Percentiles rank a stretch among this genome's conserved stretches.
These are phyloP conservation scores for Amniculicola lignicola DNA, from an alignment of 495 filamentous ascomycete species.

Conservation along the genomic window DNA sequence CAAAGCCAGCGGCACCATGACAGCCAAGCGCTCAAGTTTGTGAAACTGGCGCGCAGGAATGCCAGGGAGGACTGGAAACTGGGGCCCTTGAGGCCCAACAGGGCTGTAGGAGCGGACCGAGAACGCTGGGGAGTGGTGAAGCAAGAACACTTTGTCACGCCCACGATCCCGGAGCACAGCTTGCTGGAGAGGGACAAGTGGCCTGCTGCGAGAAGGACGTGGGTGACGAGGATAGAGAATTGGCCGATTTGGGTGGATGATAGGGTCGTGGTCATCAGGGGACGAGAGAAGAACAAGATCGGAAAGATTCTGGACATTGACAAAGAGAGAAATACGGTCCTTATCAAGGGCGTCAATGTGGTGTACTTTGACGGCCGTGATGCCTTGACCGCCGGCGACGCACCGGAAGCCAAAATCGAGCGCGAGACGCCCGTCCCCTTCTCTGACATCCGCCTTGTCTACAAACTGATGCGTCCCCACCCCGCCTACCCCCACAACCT, in stretches of 20 bases:
- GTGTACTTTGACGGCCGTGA: slow-evolving; percentile 43
- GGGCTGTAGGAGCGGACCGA: slow-evolving; percentile 56
- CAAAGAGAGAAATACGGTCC: slow-evolving; percentile 53
- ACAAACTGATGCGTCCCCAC: too few relatives aligned
- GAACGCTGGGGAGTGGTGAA: slow-evolving; percentile 45
- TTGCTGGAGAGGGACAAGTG: slow-evolving; percentile 14
- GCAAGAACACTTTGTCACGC: slow-evolving; percentile 35
- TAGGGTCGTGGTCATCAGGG: slow-evolving; percentile 72
- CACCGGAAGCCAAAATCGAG: not conserved
- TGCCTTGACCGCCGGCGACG: not conserved
- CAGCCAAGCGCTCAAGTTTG: too few relatives aligned
- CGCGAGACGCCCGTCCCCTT: not conserved
- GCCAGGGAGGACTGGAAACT: slow-evolving; percentile 69
- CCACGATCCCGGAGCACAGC: slow-evolving; percentile 22
- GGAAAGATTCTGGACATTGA: slow-evolving; percentile 61
- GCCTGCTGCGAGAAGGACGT: slow-evolving; percentile 48
- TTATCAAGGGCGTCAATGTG: slow-evolving; percentile 62
- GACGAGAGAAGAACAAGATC: slow-evolving; percentile 78
- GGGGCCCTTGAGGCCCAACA: slow-evolving; percentile 70
- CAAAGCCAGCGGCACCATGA: slow-evolving; percentile 17
- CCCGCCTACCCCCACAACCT: slow-evolving; percentile 46
- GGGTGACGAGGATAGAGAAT: slow-evolving; percentile 53
- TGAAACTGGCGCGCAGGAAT: slow-evolving; percentile 43
- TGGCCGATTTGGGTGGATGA: slow-evolving; percentile 59
- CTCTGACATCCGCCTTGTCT: slow-evolving; percentile 23